Evolutionary conservation across 2,329 filamentous ascomycete genomes (phyloP), one percentile per base, ranked within the genome.

Genomic region (Colletotrichum sp.): DNA sequence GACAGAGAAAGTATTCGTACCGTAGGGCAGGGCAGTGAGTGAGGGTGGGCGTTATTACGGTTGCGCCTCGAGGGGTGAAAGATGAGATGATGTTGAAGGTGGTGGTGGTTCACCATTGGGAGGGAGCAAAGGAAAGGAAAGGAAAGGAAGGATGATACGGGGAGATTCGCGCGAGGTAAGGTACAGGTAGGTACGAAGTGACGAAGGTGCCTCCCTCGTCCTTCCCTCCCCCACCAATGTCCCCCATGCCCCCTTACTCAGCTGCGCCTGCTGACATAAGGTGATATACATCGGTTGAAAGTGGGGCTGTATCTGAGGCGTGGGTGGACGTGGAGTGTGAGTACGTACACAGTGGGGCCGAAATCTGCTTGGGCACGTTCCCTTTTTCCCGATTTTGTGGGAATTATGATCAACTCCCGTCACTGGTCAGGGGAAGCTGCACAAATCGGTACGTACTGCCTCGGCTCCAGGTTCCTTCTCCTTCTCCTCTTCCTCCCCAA

Each of bases 321-420:
- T n/a, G n/a, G 25, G 25, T 25, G 25, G 25, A 25, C 25, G 25
- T 25, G 25, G 25, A 25, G 25, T 25, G 25, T 25, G 25, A 25
- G 25, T 16, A 36, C 34, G 34, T 36, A 36, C 34, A 36, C 1
- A 36, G n/a, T 52, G 44, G 59, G 19, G 60, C 5, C 52, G 16
- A 8, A 60, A 32, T 68, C 32, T 15, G 32, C 16, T 25, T 15
- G 27, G 6, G 68, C 68, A 70, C 68, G 57, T 36, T 63, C 68
- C 68, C 27, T 39, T 59, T n/a, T 57, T 39, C 27, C 67, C 57
- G 68, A 70, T 63, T 32, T 30, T 70, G 68, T 61, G 68, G 68
- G 68, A 52, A 70, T 70, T 70, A 48, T 72, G 70, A 72, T 68
- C 61, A 59, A 28, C 68, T 39, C n/a, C 28, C 28, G 25, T 69